phyloP scores from a whole-genome alignment of 1,139 yeast species.

The Blastobotrys petasosporus region DNA sequence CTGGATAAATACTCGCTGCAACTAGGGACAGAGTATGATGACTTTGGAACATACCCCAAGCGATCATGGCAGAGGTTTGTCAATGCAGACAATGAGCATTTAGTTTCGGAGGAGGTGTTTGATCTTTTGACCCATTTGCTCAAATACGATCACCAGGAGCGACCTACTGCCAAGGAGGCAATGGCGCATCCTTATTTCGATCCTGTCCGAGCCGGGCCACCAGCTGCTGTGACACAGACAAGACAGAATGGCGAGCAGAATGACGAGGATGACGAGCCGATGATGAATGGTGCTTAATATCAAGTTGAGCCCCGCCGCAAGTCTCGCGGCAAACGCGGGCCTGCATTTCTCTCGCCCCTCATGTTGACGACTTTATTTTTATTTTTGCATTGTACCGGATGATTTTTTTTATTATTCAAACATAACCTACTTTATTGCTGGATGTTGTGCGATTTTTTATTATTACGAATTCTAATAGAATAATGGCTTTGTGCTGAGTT shows the following conservation, averaged over 20 bases:
- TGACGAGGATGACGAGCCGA: slow-evolving; percentile 7
- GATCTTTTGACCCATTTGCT: slow-evolving; percentile 74
- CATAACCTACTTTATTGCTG: too few relatives aligned
- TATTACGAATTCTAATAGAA: too few relatives aligned
- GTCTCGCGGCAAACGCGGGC: neutral
- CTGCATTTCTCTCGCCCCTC: neutral
- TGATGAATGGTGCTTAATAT: neutral
- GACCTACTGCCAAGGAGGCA: slow-evolving; percentile 88
- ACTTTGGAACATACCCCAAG: slow-evolving; percentile 61
- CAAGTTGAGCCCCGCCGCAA: too few relatives aligned
- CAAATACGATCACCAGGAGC: slow-evolving; percentile 80
- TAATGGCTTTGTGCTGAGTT: too few relatives aligned
- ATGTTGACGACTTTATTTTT: neutral
- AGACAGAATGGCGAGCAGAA: slow-evolving; percentile 1
- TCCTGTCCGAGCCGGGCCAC: slow-evolving; percentile 23
- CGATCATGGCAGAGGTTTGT: slow-evolving; percentile 79
- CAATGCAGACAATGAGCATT: slow-evolving; percentile 60
- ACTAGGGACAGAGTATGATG: slow-evolving; percentile 76
- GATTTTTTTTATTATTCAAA: too few relatives aligned
- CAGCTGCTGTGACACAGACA: slow-evolving; percentile 1
- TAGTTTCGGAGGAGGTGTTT: slow-evolving; percentile 61
- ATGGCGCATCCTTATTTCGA: slow-evolving; percentile 71
- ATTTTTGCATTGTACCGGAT: too few relatives aligned
- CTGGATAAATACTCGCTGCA: slow-evolving; percentile 64
- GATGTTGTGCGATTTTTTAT: too few relatives aligned